Evolutionary conservation across 2,329 filamentous ascomycete genomes (phyloP).

Genomic region (Macroventuria anomochaeta): DNA sequence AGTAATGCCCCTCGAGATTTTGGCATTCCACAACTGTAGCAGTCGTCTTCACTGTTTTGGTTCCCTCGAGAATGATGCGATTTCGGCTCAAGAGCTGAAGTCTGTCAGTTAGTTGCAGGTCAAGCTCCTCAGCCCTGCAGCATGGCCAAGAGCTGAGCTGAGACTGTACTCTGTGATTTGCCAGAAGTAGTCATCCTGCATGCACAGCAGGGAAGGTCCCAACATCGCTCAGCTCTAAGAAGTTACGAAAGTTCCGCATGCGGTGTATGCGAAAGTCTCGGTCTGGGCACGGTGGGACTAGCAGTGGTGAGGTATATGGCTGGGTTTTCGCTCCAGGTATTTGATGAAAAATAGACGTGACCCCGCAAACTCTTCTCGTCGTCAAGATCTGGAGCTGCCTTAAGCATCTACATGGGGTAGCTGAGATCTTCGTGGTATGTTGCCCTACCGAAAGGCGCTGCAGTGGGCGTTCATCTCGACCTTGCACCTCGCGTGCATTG

Average conservation of each 20-base stretch:
- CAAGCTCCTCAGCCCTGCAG: constrained; percentile 19
- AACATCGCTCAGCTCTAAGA: constrained; percentile 20
- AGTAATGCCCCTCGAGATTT: neutral
- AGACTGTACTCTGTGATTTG: constrained; percentile 24
- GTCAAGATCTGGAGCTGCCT: neutral
- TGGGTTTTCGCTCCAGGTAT: neutral
- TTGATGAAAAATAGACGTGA: neutral
- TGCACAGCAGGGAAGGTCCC: constrained; percentile 15
- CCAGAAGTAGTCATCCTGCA: constrained; percentile 18
- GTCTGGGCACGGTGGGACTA: constrained; percentile 8
- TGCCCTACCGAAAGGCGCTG: neutral
- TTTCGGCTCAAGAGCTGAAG: neutral
- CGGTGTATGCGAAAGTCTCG: constrained; percentile 6
- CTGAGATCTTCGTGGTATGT: neutral
- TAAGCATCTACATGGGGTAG: neutral
- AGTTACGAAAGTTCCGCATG: constrained; percentile 6
- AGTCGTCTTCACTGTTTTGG: neutral
- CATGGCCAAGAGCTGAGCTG: constrained; percentile 26
- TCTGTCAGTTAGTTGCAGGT: neutral
- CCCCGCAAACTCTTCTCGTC: neutral
- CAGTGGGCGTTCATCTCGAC: neutral
- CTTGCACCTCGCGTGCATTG: neutral
- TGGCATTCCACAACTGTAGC: neutral
- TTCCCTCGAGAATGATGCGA: too few relatives aligned
- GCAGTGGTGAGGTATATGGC: neutral